Base-by-base conservation (phyloP, 2,329 filamentous ascomycete species). In the Arachnomyces sp. region DNA sequence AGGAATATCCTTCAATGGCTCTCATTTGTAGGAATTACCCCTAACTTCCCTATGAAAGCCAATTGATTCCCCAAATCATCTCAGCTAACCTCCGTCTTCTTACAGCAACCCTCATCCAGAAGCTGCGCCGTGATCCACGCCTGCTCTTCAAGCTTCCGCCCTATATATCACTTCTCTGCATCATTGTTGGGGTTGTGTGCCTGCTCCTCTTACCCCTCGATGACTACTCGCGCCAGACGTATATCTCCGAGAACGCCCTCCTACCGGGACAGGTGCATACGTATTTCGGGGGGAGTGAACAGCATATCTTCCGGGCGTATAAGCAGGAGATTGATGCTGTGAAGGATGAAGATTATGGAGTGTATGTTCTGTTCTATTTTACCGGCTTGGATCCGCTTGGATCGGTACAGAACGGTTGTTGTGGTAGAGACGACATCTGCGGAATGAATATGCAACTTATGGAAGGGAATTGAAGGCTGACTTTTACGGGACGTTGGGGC, bases 161-260 rank as follows among this genome's bases (percentile, higher is more conserved):
- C 11, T 90, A 93, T 67, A 68, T 96, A 28, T 95, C 90, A 28
- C 74, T 87, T 38, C 68, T 94, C 31, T 93, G 84, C 64, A 79
- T 96, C 53, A 54, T 90, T 36, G 76, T 94, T 54, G 92, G 92
- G 39, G 76, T 95, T 41, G 76, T 79, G 51, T 98, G 90, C 86
- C 79, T 98, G 11, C 77, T 95, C 15, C 73, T 96, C 25, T 77
- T 98, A 1, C 92, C 92, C 2, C 73, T 96, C 39, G 77, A 96
- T 63, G 77, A 89, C 50, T 94, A 96, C 68, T 94, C 88, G 37
- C 80, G 92, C 49, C 75, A 77, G 44, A 98, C 90, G 1, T 98
- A 98, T 63, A 92, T 98, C 43, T 96, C 90, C 32, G 92, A 98
- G 63, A 98, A 98, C 61, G 92, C 92, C 8, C 78, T 98, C 28